Evolutionary conservation across 192 early-diverging fungal genomes (phyloP).

Genomic region (Rhizophagus clarus): DNA sequence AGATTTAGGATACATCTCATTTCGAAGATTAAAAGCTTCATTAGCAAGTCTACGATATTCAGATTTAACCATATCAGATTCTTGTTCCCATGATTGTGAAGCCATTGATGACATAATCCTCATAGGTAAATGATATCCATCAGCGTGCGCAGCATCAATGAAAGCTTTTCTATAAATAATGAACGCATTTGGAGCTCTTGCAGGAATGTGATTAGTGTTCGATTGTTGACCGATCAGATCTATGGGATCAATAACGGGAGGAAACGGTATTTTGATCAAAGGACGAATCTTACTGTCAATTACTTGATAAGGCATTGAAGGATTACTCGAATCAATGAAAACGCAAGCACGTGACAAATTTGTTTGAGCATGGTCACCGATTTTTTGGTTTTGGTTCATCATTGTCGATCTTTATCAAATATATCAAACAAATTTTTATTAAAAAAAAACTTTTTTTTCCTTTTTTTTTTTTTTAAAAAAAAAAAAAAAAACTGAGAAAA

Average conservation of each 20-base stretch:
- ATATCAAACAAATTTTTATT: too few species aligned
- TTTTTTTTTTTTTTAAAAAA: too few species aligned
- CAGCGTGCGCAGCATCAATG: not conserved
- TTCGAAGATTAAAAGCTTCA: slow-evolving; percentile 1
- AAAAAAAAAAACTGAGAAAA: too few species aligned
- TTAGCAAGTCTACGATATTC: not conserved
- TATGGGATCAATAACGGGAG: slow-evolving; percentile 1
- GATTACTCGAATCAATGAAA: not conserved
- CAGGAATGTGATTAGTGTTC: not conserved
- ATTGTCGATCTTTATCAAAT: not conserved
- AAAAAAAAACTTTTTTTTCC: too few species aligned
- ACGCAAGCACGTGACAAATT: not conserved
- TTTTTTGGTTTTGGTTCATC: not conserved
- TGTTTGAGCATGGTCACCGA: not conserved
- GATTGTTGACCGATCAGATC: not conserved
- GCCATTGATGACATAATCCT: slow-evolving; percentile 19
- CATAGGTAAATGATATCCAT: slow-evolving; percentile 18
- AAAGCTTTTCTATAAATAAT: slow-evolving; percentile 6
- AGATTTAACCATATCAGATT: not conserved
- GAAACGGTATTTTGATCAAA: not conserved
- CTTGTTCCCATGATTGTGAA: slow-evolving; percentile 1
- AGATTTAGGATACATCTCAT: not conserved
- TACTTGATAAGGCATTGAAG: not conserved
- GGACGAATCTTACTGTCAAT: not conserved
- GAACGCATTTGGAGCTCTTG: not conserved